Evolutionary conservation across 495 filamentous ascomycete genomes (phyloP).

Genomic region (Xylaria nigripes): DNA sequence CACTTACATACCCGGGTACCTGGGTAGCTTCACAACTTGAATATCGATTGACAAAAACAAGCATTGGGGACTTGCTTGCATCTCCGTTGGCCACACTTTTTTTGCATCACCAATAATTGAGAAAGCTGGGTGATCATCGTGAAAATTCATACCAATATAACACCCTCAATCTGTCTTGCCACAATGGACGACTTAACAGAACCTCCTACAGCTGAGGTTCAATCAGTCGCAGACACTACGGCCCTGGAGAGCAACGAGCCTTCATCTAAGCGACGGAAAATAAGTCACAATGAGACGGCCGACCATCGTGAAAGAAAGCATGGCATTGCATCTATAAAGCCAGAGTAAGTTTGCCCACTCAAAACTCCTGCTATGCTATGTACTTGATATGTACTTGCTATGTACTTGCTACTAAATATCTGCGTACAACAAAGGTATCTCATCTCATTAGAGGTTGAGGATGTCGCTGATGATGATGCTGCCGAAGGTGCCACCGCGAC

Average conservation of each 20-base stretch:
- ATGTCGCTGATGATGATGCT: slow-evolving; percentile 54
- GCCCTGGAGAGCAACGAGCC: slow-evolving; percentile 14
- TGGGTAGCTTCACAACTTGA: too few relatives aligned
- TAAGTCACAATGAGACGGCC: slow-evolving; percentile 17
- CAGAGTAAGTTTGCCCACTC: slow-evolving; percentile 55
- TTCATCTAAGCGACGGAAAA: slow-evolving; percentile 24
- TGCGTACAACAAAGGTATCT: slow-evolving; percentile 51
- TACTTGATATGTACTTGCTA: too few relatives aligned
- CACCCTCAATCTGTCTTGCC: neutral
- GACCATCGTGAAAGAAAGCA: slow-evolving; percentile 38
- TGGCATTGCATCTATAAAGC: slow-evolving; percentile 76
- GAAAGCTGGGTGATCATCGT: too few relatives aligned
- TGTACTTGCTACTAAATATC: too few relatives aligned
- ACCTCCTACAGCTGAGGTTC: slow-evolving; percentile 5
- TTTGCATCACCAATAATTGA: too few relatives aligned
- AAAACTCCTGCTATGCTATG: neutral
- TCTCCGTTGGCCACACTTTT: too few relatives aligned
- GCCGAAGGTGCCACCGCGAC: slow-evolving; percentile 51
- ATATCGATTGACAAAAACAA: too few relatives aligned
- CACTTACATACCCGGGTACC: too few relatives aligned
- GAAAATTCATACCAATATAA: neutral
- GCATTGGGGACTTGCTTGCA: too few relatives aligned
- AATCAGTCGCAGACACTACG: slow-evolving; percentile 1
- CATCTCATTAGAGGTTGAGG: slow-evolving; percentile 31
- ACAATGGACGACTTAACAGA: slow-evolving; percentile 5